Evolutionary conservation across 495 filamentous ascomycete genomes (phyloP).

Genomic region (Tetracladium marchalianum): DNA sequence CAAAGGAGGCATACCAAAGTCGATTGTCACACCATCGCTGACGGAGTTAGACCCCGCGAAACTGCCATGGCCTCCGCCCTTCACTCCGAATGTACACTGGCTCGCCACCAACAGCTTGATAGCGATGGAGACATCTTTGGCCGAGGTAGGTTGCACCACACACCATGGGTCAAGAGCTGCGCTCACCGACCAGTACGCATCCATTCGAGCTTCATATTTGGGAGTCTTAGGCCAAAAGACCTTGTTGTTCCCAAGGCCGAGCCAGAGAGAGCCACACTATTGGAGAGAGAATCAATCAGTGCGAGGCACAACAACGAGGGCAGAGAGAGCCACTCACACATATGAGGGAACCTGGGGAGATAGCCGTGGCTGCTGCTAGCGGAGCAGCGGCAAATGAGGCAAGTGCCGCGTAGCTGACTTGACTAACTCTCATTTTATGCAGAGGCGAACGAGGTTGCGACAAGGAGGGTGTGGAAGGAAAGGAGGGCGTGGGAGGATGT

Average conservation of each 20-base stretch:
- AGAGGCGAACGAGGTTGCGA: no score
- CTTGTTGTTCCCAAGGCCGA: constrained; percentile 3
- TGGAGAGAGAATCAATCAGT: no score
- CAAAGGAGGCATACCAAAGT: constrained; percentile 20
- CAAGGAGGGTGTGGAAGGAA: no score
- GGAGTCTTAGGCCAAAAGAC: constrained; percentile 14
- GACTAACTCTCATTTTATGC: no score
- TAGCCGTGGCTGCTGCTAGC: no score
- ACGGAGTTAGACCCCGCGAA: constrained; percentile 21
- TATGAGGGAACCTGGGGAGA: no score
- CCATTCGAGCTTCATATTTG: constrained; percentile 16
- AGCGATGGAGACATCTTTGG: constrained; percentile 27
- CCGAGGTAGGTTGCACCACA: constrained; percentile 26
- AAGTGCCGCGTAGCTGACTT: no score
- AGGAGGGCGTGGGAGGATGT: no score
- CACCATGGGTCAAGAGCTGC: constrained; percentile 26
- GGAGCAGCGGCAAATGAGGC: no score
- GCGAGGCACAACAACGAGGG: no score
- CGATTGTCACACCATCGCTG: constrained; percentile 23
- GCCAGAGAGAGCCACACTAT: no score
- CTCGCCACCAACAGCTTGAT: constrained; percentile 22
- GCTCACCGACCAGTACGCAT: constrained; percentile 25
- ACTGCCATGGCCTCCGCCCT: constrained; percentile 22
- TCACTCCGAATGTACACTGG: constrained; percentile 27
- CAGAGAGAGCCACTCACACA: no score